These are phyloP conservation scores for Neofusicoccum sp. DNA, from an alignment of 2,329 filamentous ascomycete species.

Conservation along the genomic window DNA sequence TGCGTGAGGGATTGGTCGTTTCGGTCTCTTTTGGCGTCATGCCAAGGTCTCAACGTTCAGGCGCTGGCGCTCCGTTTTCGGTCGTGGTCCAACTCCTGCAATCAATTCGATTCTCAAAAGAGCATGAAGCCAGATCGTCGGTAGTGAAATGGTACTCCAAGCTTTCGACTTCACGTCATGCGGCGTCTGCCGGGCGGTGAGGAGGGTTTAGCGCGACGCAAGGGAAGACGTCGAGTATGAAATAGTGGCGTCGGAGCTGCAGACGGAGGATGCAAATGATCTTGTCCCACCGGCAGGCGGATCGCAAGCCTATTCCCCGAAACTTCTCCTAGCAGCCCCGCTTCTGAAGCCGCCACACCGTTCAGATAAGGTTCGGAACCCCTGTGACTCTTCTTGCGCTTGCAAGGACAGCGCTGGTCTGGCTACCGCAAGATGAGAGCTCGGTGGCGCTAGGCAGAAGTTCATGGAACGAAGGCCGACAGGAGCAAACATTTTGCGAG, in stretches of 20 bases:
- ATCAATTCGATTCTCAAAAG: not conserved
- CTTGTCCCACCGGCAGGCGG: conserved; percentile 14
- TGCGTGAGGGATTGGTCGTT: not conserved
- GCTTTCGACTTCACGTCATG: conserved; percentile 18
- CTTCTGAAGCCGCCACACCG: conserved; percentile 3
- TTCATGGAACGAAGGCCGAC: no score
- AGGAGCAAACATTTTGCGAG: not conserved
- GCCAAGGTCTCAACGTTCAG: conserved; percentile 13
- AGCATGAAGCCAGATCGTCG: not conserved
- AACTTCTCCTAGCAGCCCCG: conserved; percentile 9
- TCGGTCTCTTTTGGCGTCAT: conserved; percentile 2
- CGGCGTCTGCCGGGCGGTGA: not conserved
- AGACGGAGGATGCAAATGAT: conserved; percentile 6
- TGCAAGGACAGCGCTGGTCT: not conserved
- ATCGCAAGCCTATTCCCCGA: conserved; percentile 19
- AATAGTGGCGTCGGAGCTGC: conserved; percentile 17
- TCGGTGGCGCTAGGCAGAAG: not conserved
- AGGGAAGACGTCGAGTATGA: conserved; percentile 7
- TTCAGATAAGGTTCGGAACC: conserved; percentile 10
- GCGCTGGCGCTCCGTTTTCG: conserved; percentile 15
- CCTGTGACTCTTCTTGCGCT: not conserved
- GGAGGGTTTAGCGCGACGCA: conserved; percentile 12
- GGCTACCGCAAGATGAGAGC: not conserved
- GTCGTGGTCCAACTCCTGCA: conserved; percentile 6
- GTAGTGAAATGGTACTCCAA: conserved; percentile 12